Base-by-base conservation (phyloP, 352 stramenopile genomes). In the Globisporangium nodosum region DNA sequence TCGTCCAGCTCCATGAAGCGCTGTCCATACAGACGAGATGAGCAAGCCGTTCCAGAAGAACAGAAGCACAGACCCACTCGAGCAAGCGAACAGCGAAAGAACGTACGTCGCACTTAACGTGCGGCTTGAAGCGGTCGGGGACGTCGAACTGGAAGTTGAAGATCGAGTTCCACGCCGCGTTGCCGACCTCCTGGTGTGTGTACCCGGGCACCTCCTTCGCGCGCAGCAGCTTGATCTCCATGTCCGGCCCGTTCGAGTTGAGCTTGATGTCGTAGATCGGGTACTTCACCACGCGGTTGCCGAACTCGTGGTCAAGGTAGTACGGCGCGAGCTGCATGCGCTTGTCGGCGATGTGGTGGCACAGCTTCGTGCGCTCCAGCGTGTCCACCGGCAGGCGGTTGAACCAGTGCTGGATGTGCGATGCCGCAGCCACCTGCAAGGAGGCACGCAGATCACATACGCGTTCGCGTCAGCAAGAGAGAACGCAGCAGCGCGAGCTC, bases 141-240 rank as follows among this genome's bases (percentile, higher is more conserved):
- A 92, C 74, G 57, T 86, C 78, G 39, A 92, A 77, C 33, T 85
- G 60, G 47, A 92, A 92, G 69, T 89, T 85, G 56, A 81, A 86
- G 54, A 90, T 74, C 55, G 80, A 86, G 54, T 88, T 81, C 82
- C 82, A 92, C 49, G 74, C 78, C 8, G 82, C 82, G 18, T 88
- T 76, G 3, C 71, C 74, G 33, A 92, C 68, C 31, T 87, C 74
- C 2, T 75, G 58, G 61, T 89, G 78, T 39, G 75, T 85, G 47
- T 88, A 87, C 0, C 74, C 74, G 0, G 70, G 61, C 40, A 87
- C 62, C 33, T 78, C 47, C 52, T 87, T 86, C 9, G 74, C 81
- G 7, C 82, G 82, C 37, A 90, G 64, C 54, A 89, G 66, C 59
- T 88, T 81, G 61, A 92, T 88, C 68, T 92, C 80, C 54, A 92